phyloP scores from a whole-genome alignment of 768 basidiomycete genomes.

The Royoungia palumana region DNA sequence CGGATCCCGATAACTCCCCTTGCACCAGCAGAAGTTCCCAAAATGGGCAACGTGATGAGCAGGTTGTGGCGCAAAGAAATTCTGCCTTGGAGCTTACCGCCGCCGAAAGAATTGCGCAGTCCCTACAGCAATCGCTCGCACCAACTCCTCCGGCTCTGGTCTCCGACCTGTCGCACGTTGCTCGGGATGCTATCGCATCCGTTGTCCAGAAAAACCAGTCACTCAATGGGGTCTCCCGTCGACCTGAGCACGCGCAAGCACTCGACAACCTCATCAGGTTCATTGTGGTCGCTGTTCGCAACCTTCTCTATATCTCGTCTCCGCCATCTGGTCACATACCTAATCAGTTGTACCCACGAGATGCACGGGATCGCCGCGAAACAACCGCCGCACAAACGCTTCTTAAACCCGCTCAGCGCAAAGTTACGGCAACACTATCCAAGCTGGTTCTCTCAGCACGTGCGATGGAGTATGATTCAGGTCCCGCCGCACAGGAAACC shows the following conservation, averaged over 20 bases:
- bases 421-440: conserved; percentile 85
- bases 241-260: conserved; percentile 50
- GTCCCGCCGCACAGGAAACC: conserved; percentile 57
- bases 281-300: conserved; percentile 71
- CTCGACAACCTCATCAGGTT: conserved; percentile 62
- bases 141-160: conserved; percentile 57
- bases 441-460: conserved; percentile 89
- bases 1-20: conserved; percentile 31
- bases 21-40: conserved; percentile 32
- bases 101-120: conserved; percentile 64
- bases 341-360: conserved; percentile 48
- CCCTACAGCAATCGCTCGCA: conserved; percentile 56
- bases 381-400: conserved; percentile 50
- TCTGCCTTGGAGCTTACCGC: conserved; percentile 50
- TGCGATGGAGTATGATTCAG: conserved; percentile 80
- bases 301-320: conserved; percentile 68
- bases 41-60: conserved; percentile 21
- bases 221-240: conserved; percentile 40
- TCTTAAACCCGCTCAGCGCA: conserved; percentile 77
- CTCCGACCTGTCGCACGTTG: conserved; percentile 57
- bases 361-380: conserved; percentile 43
- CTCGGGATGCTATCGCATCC: conserved; percentile 57
- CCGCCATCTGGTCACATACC: conserved; percentile 61
- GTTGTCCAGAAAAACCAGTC: conserved; percentile 59
- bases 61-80: conserved; percentile 16